Conservation (phyloP, 176 grass and related monocot genomes). For the Oryza coarctata region DNA sequence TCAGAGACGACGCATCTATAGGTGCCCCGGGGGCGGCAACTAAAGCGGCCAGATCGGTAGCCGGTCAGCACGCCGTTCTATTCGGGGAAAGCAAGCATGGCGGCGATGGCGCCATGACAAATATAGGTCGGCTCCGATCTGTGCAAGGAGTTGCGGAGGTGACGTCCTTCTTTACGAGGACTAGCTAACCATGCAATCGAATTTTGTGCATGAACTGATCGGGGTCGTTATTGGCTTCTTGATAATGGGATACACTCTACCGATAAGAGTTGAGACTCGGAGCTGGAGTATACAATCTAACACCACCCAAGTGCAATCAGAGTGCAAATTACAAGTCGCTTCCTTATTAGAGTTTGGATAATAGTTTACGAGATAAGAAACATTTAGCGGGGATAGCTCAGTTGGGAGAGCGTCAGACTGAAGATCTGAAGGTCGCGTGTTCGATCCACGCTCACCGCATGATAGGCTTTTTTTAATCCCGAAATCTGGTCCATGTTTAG, state of each 20-base stretch:
- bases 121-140: not conserved
- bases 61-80: not conserved
- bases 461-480: too few relatives aligned
- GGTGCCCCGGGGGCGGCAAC: not conserved
- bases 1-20: not conserved
- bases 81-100: not conserved
- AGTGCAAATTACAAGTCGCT: too few relatives aligned
- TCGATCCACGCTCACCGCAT: slow-evolving; percentile 71
- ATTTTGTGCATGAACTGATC: not conserved
- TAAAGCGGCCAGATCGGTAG: not conserved
- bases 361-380: too few relatives aligned
- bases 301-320: too few relatives aligned
- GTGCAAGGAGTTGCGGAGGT: not conserved
- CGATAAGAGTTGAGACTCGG: too few relatives aligned
- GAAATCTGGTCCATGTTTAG: too few relatives aligned
- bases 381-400: slow-evolving; percentile 68
- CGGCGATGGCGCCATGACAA: not conserved
- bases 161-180: not conserved
- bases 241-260: too few relatives aligned
- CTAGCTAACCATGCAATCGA: not conserved
- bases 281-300: too few relatives aligned
- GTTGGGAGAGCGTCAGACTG: slow-evolving; percentile 96
- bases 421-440: slow-evolving; percentile 89
- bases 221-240: too few relatives aligned
- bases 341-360: too few relatives aligned